Evolutionary conservation across 768 basidiomycete genomes (phyloP), one percentile per base, ranked within the genome.

Genomic region (Mycena sanguinolenta): DNA sequence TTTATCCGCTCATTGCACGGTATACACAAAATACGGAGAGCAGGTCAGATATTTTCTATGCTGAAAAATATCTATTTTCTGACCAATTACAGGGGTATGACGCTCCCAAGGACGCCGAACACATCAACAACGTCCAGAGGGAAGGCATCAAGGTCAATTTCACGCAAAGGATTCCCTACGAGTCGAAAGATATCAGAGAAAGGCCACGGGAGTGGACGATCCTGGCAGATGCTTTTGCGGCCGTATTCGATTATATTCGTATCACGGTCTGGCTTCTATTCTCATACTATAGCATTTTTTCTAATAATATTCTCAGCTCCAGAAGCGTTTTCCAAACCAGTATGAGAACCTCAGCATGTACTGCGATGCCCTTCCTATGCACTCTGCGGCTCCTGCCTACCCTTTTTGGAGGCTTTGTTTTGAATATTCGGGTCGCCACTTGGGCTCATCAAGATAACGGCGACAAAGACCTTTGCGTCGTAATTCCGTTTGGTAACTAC

Each of bases 341-440:
- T 76, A 67, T 36, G 57, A 75, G 16, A 44, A 69, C 27, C 61
- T 80, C 13, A 58, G 60, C 4, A 73, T 75, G 6, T 77, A 57
- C 39, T 68, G 69, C 1, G 71, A 77, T 5, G 42, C 44, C 21
- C 75, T 74, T 2, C 79, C 78, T 6, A 50, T 65, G 19, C 70
- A 74, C 13, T 71, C 60, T 2, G 44, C 44, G 6, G 21, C 16
- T n/a, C 44, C 44, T 10, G 14, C 44, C 3, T 46, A 76, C 52
- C 79, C 78, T 1, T 81, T n/a, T 80, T 30, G 65, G 65, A 13
- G 77, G 80, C 0, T 77, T 79, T 50, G 74, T 77, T 0, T 36
- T 79, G 17, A 79, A 79, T 49, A 28, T 79, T 14, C 67, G 69
- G 58, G 78, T 73, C 13, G 53, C 52, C 17, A 79, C 77, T 17